phyloP scores from a whole-genome alignment of 2,329 filamentous ascomycete species.

The Leptographium galeiforme region DNA sequence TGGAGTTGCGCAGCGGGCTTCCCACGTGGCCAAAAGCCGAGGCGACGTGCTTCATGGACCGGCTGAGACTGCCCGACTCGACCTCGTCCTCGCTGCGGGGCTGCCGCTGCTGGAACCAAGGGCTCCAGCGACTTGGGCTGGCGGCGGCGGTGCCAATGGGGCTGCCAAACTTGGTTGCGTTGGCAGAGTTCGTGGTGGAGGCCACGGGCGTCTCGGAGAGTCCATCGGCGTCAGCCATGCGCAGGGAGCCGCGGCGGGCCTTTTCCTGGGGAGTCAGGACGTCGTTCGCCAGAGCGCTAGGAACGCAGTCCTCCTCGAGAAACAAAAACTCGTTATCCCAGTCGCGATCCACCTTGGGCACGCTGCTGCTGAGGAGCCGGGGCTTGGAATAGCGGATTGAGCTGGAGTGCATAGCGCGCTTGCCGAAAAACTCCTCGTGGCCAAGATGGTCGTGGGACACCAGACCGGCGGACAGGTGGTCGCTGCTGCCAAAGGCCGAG shows the following conservation, averaged over 20 bases:
- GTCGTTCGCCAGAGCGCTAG: slow-evolving; percentile 50
- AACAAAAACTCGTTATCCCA: slow-evolving; percentile 62
- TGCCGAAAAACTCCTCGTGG: slow-evolving; percentile 49
- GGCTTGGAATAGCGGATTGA: slow-evolving; percentile 46
- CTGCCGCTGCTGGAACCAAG: slow-evolving; percentile 32
- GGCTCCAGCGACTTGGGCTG: slow-evolving; percentile 50
- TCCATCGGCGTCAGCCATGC: slow-evolving; percentile 28
- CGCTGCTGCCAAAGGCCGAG: slow-evolving; percentile 54
- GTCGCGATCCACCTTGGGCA: slow-evolving; percentile 47
- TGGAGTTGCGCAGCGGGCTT: slow-evolving; percentile 50
- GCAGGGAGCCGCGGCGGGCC: slow-evolving; percentile 47
- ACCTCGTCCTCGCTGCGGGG: slow-evolving; percentile 33
- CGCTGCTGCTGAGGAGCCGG: slow-evolving; percentile 52
- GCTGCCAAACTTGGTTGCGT: slow-evolving; percentile 44
- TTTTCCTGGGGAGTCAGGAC: slow-evolving; percentile 55
- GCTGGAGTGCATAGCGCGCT: slow-evolving; percentile 59
- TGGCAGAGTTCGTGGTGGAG: slow-evolving; percentile 18
- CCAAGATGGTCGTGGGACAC: slow-evolving; percentile 21
- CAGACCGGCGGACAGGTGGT: slow-evolving; percentile 36
- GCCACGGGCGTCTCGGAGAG: slow-evolving; percentile 22
- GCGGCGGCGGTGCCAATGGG: slow-evolving; percentile 25
- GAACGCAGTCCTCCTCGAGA: slow-evolving; percentile 74
- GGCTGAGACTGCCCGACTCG: slow-evolving; percentile 16
- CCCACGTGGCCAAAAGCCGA: slow-evolving; percentile 56
- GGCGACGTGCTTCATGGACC: slow-evolving; percentile 26